Base-by-base conservation (phyloP, 2,329 filamentous ascomycete species). In the Aspergillus sp. region DNA sequence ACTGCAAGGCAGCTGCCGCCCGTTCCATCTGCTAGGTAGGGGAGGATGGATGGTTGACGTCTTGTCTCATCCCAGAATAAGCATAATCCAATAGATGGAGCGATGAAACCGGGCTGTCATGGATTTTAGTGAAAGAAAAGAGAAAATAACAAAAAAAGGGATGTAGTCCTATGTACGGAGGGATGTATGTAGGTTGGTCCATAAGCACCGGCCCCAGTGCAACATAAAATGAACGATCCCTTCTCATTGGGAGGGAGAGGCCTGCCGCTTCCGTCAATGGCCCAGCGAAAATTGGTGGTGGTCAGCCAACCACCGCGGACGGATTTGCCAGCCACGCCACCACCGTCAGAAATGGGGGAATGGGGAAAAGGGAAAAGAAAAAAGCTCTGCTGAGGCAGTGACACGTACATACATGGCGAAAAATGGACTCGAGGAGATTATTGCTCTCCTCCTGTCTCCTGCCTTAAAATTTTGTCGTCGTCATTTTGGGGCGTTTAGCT, bases 311-410 rank as follows among this genome's bases (percentile, higher is more conserved):
- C 62, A 64, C 62, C 59, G 54, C 27, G 13, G 30, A 27, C 47
- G 59, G 59, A 64, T 62, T 64, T 64, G 61, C 62, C 62, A 64
- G 59, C 62, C 59, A 64, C 62, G 59, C 62, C 62, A 63, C 62
- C 58, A 52, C 36, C 41, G 21, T 17, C 19, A 23, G 25, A 38
- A 13, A 15, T 39, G 38, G 52, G 25, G 21, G 39, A 19, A 44
- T 19, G 39, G 17, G 19, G 8, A 42, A 42, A 42, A 19, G 17
- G 2, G 15, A 3, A 30, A n/a, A 25, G 3, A 30, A 27, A 49
- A 49, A 49, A 8, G 21, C 47, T 50, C 15, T 50, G 51, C 23
- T 19, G 42, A 61, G 59, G 54, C 54, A 58, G 59, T 52, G 57
- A 50, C 57, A 50, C 51, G 53, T 55, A 55, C 49, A 36, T 30